phyloP scores from a whole-genome alignment of 345 rosid genomes.

The Trapa bicornis region DNA sequence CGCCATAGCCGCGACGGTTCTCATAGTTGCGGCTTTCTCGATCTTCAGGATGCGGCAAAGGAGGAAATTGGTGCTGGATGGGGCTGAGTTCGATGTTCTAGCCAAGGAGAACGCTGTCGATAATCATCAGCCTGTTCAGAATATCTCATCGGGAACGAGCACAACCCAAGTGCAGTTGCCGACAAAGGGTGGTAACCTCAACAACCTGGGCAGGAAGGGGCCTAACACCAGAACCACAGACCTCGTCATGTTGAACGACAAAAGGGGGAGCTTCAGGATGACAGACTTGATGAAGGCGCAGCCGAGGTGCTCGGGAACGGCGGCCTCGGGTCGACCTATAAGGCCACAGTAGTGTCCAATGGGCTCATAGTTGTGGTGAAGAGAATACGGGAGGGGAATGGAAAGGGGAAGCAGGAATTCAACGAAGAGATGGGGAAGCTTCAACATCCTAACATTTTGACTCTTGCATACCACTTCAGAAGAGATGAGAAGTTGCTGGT shows the following conservation, averaged over 20 bases:
- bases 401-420: slow-evolving; percentile 35
- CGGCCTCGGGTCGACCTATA: slow-evolving; percentile 46
- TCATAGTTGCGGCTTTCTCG: slow-evolving; percentile 12
- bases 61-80: slow-evolving; percentile 4
- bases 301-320: slow-evolving; percentile 75
- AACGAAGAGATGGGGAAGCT: slow-evolving; percentile 41
- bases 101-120: slow-evolving; percentile 6
- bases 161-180: slow-evolving; percentile 10
- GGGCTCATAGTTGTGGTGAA: slow-evolving; percentile 58
- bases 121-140: slow-evolving; percentile 14
- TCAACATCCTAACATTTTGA: slow-evolving; percentile 37
- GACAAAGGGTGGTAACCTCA: not conserved
- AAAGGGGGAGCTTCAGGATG: slow-evolving; percentile 50
- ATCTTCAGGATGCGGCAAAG: slow-evolving; percentile 18
- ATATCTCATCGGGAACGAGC: slow-evolving; percentile 17
- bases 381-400: slow-evolving; percentile 47
- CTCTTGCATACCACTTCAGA: slow-evolving; percentile 62
- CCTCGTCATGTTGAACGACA: slow-evolving; percentile 40
- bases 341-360: slow-evolving; percentile 37
- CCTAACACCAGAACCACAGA: slow-evolving; percentile 11
- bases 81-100: slow-evolving; percentile 3
- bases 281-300: slow-evolving; percentile 63
- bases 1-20: slow-evolving; percentile 23
- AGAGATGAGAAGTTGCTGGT: slow-evolving; percentile 63
- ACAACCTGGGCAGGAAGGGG: slow-evolving; percentile 10